These are phyloP conservation scores for Thermothielavioides terrestris DNA, from an alignment of 495 filamentous ascomycete genomes.

Conservation along the genomic window DNA sequence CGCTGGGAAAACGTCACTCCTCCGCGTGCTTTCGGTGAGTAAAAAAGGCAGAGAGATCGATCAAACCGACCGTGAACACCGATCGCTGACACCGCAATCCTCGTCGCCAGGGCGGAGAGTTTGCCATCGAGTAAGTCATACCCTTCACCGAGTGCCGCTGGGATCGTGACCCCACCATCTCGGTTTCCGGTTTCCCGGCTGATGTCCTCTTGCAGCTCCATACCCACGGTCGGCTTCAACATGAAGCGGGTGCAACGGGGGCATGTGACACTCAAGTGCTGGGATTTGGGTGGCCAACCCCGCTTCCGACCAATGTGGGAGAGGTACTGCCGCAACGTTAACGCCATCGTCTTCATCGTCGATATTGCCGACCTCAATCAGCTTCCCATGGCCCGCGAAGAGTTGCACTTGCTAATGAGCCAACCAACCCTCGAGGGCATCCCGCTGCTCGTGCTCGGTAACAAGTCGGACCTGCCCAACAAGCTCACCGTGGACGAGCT, in stretches of 20 bases:
- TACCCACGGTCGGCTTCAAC: slow-evolving; percentile 97
- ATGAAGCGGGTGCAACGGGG: slow-evolving; percentile 97
- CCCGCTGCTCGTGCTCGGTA: slow-evolving; percentile 90
- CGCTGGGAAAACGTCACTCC: slow-evolving; percentile 91
- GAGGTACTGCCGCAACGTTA: slow-evolving; percentile 93
- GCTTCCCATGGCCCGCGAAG: slow-evolving; percentile 80
- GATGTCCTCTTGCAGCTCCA: slow-evolving; percentile 60
- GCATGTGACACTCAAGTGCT: slow-evolving; percentile 98
- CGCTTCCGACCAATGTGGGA: slow-evolving; percentile 99
- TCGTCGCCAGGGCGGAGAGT: slow-evolving; percentile 77
- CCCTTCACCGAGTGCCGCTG: slow-evolving; percentile 1
- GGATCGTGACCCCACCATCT: neutral
- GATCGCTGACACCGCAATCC: slow-evolving; percentile 6
- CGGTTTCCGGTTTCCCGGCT: slow-evolving; percentile 26
- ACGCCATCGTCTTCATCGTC: slow-evolving; percentile 92
- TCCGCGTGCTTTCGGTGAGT: slow-evolving; percentile 82
- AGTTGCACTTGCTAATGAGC: slow-evolving; percentile 79
- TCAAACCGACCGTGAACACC: neutral
- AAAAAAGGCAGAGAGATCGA: slow-evolving; percentile 25
- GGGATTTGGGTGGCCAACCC: slow-evolving; percentile 96
- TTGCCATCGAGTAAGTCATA: slow-evolving; percentile 89
- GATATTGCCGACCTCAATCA: slow-evolving; percentile 77
- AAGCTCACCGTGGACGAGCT: slow-evolving; percentile 89
- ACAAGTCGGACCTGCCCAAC: slow-evolving; percentile 87
- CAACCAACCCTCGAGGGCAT: slow-evolving; percentile 83